phyloP scores from a whole-genome alignment of 176 grass and related monocot genomes.

The Cenchrus fungigraminus region DNA sequence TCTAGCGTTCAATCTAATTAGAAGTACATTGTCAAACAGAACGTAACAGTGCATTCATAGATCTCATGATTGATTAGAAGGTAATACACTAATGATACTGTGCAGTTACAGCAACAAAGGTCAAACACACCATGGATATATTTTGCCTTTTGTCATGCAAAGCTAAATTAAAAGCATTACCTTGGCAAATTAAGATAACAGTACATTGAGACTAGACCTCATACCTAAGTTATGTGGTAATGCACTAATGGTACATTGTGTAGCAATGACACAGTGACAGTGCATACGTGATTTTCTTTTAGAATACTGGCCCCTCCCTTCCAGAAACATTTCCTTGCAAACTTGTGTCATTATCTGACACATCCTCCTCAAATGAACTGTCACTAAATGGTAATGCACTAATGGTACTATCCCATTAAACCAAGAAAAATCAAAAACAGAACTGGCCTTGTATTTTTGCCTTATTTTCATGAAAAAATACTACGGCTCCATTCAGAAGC shows the following conservation, averaged over 20 bases:
- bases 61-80: conserved; percentile 13
- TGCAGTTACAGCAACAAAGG: conserved; percentile 24
- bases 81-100: background rate
- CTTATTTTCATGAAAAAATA: background rate
- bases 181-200: background rate
- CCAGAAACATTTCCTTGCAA: conserved; percentile 58
- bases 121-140: background rate
- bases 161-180: conserved; percentile 6
- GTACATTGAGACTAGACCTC: conserved; percentile 26
- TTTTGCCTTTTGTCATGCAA: background rate
- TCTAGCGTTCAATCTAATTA: background rate
- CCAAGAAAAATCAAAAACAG: background rate
- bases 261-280: background rate
- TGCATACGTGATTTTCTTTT: conserved; percentile 83
- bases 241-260: conserved; percentile 7
- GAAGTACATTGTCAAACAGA: background rate
- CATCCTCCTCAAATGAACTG: conserved; percentile 68
- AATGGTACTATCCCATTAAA: background rate
- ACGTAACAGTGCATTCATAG: conserved; percentile 24
- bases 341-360: conserved; percentile 76
- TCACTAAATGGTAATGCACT: no score
- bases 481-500: background rate
- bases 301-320: conserved; percentile 68
- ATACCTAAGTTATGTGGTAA: conserved; percentile 5
- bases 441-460: background rate